Evolutionary conservation across 2,329 filamentous ascomycete genomes (phyloP).

Genomic region (Pyricularia pennisetigena): DNA sequence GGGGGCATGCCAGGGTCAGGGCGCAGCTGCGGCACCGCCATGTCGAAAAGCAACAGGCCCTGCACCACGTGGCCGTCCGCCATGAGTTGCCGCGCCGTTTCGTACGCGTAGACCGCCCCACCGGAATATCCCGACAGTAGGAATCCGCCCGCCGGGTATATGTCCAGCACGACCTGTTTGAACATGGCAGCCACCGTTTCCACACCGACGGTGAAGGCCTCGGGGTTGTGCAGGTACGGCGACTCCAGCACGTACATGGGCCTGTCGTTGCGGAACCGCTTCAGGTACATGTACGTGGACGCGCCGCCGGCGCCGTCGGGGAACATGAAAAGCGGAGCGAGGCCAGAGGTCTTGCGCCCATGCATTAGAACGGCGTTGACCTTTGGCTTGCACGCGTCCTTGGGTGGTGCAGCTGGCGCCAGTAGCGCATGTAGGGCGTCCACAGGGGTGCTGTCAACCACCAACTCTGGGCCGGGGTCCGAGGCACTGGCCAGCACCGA

Average conservation of each 20-base stretch:
- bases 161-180: conserved; percentile 23
- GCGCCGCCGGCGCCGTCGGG: conserved; percentile 5
- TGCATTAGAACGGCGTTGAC: not conserved
- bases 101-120: conserved; percentile 46
- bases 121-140: conserved; percentile 48
- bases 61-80: not conserved
- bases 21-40: not conserved
- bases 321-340: conserved; percentile 9
- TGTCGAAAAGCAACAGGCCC: not conserved
- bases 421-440: too few relatives aligned
- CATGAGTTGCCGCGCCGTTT: conserved; percentile 21
- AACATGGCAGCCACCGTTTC: not conserved
- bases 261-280: conserved; percentile 27
- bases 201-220: conserved; percentile 35
- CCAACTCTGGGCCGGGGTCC: too few relatives aligned
- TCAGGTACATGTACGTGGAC: conserved; percentile 41
- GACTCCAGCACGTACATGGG: conserved; percentile 46
- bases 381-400: not conserved
- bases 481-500: not conserved
- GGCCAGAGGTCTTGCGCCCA: not conserved
- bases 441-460: too few relatives aligned
- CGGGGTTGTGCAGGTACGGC: conserved; percentile 38
- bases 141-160: conserved; percentile 44
- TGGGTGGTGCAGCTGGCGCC: too few relatives aligned
- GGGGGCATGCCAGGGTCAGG: not conserved